Percentiles rank a stretch among this genome's conserved stretches.
Evolutionary conservation across 2,329 filamentous ascomycete genomes (phyloP).

Genomic region (Monilinia fructigena): DNA sequence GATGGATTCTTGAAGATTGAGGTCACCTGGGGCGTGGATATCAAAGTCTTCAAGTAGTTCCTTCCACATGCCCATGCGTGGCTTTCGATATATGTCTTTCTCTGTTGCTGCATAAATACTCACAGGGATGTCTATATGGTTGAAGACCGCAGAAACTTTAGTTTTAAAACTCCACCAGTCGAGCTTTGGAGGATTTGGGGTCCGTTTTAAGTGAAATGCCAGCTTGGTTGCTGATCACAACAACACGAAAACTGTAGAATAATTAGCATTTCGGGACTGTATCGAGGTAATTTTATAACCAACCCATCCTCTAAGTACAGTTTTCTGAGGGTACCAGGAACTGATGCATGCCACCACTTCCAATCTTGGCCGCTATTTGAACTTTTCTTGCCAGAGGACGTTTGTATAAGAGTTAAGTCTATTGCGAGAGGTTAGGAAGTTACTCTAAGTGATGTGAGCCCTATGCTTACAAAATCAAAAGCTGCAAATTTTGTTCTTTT

Average conservation of each 20-base stretch:
- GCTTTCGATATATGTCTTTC: slow-evolving; percentile 82
- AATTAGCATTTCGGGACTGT: slow-evolving; percentile 16
- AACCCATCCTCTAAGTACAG: slow-evolving; percentile 68
- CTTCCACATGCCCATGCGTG: slow-evolving; percentile 84
- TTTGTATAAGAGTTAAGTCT: slow-evolving; percentile 86
- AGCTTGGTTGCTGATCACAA: slow-evolving; percentile 86
- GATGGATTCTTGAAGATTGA: slow-evolving; percentile 72
- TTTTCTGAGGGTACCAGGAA: slow-evolving; percentile 65
- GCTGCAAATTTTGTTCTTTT: slow-evolving; percentile 63
- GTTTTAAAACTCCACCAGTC: slow-evolving; percentile 81
- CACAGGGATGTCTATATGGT: slow-evolving; percentile 70
- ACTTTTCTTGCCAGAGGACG: slow-evolving; percentile 78
- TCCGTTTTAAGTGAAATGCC: slow-evolving; percentile 74
- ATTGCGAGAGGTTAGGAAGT: slow-evolving; percentile 5
- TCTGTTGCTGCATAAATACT: slow-evolving; percentile 83
- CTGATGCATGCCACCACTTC: slow-evolving; percentile 84
- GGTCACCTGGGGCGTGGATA: slow-evolving; percentile 44
- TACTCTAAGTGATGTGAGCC: not conserved
- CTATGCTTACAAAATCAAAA: slow-evolving; percentile 60
- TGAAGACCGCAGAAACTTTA: slow-evolving; percentile 70
- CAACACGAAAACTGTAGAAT: slow-evolving; percentile 62
- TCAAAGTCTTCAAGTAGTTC: slow-evolving; percentile 56
- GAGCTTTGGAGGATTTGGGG: slow-evolving; percentile 65
- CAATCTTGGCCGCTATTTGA: slow-evolving; percentile 71
- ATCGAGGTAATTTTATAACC: slow-evolving; percentile 28